Base-by-base conservation (phyloP, 1,139 yeast species). In the Pichia sp. region DNA sequence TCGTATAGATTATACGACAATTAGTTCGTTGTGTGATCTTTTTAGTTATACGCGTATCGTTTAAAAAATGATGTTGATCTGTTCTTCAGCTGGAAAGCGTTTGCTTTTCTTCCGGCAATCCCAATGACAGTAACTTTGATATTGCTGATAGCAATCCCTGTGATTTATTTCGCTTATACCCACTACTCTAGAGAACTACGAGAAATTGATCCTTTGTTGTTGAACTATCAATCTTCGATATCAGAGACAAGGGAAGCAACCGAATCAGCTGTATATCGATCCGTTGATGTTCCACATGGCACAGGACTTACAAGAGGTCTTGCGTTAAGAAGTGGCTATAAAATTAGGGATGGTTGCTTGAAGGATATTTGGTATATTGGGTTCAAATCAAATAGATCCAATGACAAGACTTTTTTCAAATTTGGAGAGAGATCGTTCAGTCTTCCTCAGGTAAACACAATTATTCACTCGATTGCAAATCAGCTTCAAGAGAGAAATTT, bases 251-350 rank as follows among this genome's bases (percentile, higher is more conserved):
- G 89, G 28, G 67, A 72, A 36, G 62, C 64, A 19, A 60, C 68
- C 35, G 86, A 83, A 55, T 74, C 84, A 22, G 82, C 88, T 1
- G 63, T 77, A 12, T 75, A 81, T 55, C 71, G 83, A 49, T 77
- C 82, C 36, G 75, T 73, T 40, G 74, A 79, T 53, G 69, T 79
- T 18, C 84, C 82, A 31, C 71, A 71, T 52, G 78, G 80, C 3
- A 62, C 72, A 45, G 79, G 82, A 0, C 64, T 82, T 34, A 67
- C 80, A 20, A 75, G 83, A 1, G 93, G 93, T 0, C 62, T 83
- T 38, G 77, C 76, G 35, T 71, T 83, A 20, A 67, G 84, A 41
- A 68, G 72, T 38, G 78, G 73, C 28, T 82, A 79, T 59, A 77
- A 74, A 52, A 52, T 80, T 18, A 66, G 91, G 49, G 79, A 79